Evolutionary conservation across 768 basidiomycete genomes (phyloP), one percentile per base, ranked within the genome.

Genomic region (Phanerodontia chrysosporium): DNA sequence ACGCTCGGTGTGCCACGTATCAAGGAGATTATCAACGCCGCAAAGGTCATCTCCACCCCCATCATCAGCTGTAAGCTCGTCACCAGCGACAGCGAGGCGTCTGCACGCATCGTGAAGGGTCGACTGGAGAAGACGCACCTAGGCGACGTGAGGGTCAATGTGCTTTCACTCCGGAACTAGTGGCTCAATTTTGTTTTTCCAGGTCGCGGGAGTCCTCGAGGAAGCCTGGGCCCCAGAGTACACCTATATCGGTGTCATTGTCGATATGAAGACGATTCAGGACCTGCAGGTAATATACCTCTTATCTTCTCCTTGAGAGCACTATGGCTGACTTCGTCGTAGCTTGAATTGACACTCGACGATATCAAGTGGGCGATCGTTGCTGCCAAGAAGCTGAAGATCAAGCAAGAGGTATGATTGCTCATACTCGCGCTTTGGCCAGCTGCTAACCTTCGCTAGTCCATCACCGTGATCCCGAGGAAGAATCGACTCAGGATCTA

Each of bases 1-100:
- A 99, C 97, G 0, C 84, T 98, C 36, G 97, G 97, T 74, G 97
- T 98, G n/a, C 97, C 97, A 2, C 96, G 97, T 67, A 98, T 99
- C 76, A 98, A 98, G 73, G 97, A 99, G 74, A 98, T 99, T 64
- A 99, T 99, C 79, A 99, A 98, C 66, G 97, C 95, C 2, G 92
- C 97, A n/a, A 99, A 97, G 72, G 74, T 80, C 39, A 98, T 99
- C 74, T 95, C 90, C 68, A 99, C 97, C 0, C 97, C 97, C 3
- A 98, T 99, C 71, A 99, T 99, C 72, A 95, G 95, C 62, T 96
- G 95, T 67, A 93, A 92, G 70, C 80, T 99, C 25, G 93, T 93
- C 13, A 89, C 89, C 8, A 77, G 80, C 55, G 80, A 90, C 62
- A 94, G 85, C 63, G 97, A 98, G 69, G 83, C 90, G n/a, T 93